These are phyloP conservation scores for Chytriomyces hyalinus DNA, from an alignment of 192 early-diverging fungal genomes.

Conservation along the genomic window DNA sequence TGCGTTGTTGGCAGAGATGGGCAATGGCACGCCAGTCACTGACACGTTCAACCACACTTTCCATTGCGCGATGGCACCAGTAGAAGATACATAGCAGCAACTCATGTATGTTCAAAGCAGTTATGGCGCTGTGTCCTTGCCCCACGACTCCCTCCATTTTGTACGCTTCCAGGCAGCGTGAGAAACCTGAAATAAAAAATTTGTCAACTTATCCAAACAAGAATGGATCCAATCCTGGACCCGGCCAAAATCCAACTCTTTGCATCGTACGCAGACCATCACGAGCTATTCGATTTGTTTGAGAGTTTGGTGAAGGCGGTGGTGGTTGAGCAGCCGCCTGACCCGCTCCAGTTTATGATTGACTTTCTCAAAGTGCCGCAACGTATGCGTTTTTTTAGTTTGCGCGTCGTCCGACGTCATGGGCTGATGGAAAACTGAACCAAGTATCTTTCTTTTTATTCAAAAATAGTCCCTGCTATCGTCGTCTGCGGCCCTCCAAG, in stretches of 20 bases:
- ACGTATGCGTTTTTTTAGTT: neutral
- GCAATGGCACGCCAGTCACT: too few species aligned
- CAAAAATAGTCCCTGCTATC: constrained; percentile 20
- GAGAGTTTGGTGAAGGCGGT: constrained; percentile 45
- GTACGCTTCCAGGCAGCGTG: too few species aligned
- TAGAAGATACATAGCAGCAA: too few species aligned
- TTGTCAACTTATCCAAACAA: neutral
- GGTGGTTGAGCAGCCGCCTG: constrained; percentile 51
- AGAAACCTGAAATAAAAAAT: neutral
- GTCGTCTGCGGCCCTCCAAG: constrained; percentile 33
- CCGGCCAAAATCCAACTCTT: constrained; percentile 43
- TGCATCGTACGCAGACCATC: constrained; percentile 58
- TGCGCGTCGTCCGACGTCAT: neutral
- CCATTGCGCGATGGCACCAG: too few species aligned
- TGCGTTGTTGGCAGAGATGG: too few species aligned
- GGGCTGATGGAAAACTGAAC: neutral
- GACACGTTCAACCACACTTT: too few species aligned
- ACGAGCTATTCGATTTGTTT: constrained; percentile 61
- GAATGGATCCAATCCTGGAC: constrained; percentile 46
- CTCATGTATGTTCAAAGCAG: too few species aligned
- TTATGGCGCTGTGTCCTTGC: too few species aligned
- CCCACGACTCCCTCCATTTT: too few species aligned
- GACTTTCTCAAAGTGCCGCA: constrained; percentile 49
- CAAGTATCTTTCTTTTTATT: neutral
- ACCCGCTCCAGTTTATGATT: constrained; percentile 57